These are phyloP conservation scores for Porphyridium purpureum DNA, from an alignment of 23 red algal species.

Conservation along the genomic window DNA sequence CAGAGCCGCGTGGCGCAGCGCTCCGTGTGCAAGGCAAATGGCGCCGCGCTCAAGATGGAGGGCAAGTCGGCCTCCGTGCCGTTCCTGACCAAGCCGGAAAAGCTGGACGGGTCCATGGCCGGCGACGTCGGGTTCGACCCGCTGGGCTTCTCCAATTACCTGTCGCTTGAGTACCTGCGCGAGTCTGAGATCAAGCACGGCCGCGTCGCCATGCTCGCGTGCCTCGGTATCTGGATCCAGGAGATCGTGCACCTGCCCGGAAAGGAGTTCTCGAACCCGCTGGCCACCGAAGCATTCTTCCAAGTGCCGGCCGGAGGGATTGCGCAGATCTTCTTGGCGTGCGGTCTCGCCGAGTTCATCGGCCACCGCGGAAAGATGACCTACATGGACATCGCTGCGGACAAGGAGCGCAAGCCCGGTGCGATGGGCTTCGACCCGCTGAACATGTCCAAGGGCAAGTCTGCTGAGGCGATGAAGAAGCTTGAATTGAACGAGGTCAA, in stretches of 20 bases:
- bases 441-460: constrained; percentile 18
- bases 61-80: constrained; percentile 3
- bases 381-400: constrained; percentile 54
- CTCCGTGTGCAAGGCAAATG: no score
- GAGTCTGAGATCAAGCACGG: constrained; percentile 94
- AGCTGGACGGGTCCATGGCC: constrained; percentile 5
- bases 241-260: constrained; percentile 77
- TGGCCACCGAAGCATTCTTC: constrained; percentile 57
- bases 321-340: constrained; percentile 86
- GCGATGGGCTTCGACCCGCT: constrained; percentile 83
- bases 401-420: constrained; percentile 49
- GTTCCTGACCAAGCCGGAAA: constrained; percentile 3
- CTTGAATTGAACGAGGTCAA: constrained; percentile 47
- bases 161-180: constrained; percentile 78
- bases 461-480: constrained; percentile 22
- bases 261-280: constrained; percentile 38
- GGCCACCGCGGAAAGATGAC: constrained; percentile 49
- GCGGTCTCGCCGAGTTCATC: constrained; percentile 57
- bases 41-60: neutral
- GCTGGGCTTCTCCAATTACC: constrained; percentile 49
- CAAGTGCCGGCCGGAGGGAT: constrained; percentile 61
- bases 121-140: constrained; percentile 64
- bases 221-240: constrained; percentile 41
- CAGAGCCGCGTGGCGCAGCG: no score
- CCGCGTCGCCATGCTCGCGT: constrained; percentile 75